phyloP scores from a whole-genome alignment of 2,329 filamentous ascomycete genomes.

The Nothophoma quercina region DNA sequence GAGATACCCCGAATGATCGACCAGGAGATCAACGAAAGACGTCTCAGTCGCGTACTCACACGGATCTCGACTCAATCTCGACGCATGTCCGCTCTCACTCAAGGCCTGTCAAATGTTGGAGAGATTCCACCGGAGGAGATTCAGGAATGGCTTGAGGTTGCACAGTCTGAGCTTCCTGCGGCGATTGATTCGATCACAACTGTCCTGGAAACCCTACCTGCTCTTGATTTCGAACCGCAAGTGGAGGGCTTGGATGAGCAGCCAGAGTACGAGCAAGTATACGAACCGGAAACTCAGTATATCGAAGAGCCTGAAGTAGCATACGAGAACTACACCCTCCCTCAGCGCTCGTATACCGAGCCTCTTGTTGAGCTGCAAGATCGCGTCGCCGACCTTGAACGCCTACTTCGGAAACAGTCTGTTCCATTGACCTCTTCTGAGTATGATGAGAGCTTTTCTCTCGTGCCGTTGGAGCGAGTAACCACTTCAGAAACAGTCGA shows the following conservation, averaged over 20 bases:
- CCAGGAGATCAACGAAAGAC: conserved; percentile 4
- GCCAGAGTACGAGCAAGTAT: not conserved
- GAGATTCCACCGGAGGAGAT: conserved; percentile 11
- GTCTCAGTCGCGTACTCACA: conserved; percentile 22
- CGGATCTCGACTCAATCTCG: conserved; percentile 22
- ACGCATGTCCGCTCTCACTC: conserved; percentile 19
- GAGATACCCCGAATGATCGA: conserved; percentile 26
- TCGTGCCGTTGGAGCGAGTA: not conserved
- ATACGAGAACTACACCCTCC: not conserved
- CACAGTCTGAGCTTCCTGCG: conserved; percentile 25
- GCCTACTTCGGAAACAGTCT: not conserved
- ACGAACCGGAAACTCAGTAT: not conserved
- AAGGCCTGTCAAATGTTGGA: not conserved
- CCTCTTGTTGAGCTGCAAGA: not conserved
- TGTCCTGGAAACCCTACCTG: not conserved
- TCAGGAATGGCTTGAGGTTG: conserved; percentile 28
- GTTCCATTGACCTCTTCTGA: not conserved
- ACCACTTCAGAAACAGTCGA: not conserved
- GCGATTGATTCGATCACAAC: conserved; percentile 26
- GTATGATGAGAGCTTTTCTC: not conserved
- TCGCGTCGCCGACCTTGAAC: not conserved
- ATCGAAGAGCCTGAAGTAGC: not conserved
- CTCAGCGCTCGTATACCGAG: not conserved
- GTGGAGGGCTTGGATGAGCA: not conserved
- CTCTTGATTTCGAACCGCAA: not conserved